These are phyloP conservation scores for Scutellaria baicalensis DNA, from an alignment of 257 asterid genomes.

Conservation along the genomic window DNA sequence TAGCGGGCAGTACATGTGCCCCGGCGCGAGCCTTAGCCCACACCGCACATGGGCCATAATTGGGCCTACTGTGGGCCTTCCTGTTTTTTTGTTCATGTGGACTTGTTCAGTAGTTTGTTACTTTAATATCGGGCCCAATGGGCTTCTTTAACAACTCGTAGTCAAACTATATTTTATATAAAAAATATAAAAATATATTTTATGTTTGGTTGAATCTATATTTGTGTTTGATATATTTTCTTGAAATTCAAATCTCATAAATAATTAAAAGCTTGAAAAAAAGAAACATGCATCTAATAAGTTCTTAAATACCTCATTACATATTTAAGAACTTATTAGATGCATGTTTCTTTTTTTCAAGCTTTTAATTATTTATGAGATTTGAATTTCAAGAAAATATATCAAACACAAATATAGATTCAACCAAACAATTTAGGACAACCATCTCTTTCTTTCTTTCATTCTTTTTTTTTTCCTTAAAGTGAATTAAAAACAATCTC, in stretches of 20 bases:
- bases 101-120: neutral
- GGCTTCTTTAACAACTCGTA: constrained; percentile 1
- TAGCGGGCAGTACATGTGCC: constrained; percentile 26
- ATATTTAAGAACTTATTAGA: too few species aligned
- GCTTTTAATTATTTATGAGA: too few species aligned
- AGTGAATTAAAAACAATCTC: neutral
- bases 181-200: too few species aligned
- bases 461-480: neutral
- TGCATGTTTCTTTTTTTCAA: too few species aligned
- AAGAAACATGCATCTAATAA: too few species aligned
- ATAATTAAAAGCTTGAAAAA: too few species aligned
- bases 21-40: constrained; percentile 14
- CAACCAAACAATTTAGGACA: neutral
- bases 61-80: constrained; percentile 22
- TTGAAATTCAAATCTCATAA: neutral
- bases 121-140: constrained; percentile 12
- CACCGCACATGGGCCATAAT: constrained; percentile 2
- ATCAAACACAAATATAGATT: neutral
- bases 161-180: too few species aligned
- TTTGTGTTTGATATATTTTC: neutral
- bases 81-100: neutral
- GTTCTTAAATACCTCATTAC: neutral
- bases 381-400: neutral
- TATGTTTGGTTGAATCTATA: neutral
- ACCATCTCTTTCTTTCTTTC: neutral